Evolutionary conservation across 1,139 yeast species (phyloP).

Genomic region (Kurtzmaniella quercitrusa): DNA sequence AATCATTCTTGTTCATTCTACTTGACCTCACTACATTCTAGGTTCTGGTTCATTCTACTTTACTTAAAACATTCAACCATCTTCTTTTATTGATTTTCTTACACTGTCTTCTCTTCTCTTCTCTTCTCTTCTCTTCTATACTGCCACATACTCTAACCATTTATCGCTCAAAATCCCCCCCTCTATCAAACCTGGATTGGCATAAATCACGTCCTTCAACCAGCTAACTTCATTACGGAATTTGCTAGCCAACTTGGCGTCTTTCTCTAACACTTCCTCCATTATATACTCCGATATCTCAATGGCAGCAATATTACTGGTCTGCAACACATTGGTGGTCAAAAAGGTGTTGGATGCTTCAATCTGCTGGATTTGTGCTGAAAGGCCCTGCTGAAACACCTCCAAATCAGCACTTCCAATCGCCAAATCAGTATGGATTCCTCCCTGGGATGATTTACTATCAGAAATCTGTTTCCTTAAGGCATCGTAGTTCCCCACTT

Average conservation of each 20-base stretch:
- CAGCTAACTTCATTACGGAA: constrained; percentile 39
- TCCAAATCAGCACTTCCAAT: constrained; percentile 36
- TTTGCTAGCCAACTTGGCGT: constrained; percentile 18
- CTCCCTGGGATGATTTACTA: constrained; percentile 10
- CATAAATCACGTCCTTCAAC: constrained; percentile 39
- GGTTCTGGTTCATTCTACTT: no score
- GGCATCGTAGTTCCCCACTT: constrained; percentile 44
- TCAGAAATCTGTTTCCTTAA: constrained; percentile 20
- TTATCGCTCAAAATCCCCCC: constrained; percentile 28
- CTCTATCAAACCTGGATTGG: constrained; percentile 40
- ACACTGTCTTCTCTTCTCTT: no score
- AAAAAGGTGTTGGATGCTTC: neutral
- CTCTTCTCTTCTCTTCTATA: no score
- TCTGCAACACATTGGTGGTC: constrained; percentile 2
- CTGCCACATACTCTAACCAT: constrained; percentile 32
- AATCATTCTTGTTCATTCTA: no score
- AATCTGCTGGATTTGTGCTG: neutral
- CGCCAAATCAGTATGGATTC: constrained; percentile 13
- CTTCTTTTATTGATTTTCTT: no score
- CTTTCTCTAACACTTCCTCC: constrained; percentile 24
- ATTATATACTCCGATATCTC: constrained; percentile 33
- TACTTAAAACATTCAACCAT: no score
- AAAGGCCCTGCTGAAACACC: constrained; percentile 29
- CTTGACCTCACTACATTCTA: no score
- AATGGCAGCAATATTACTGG: constrained; percentile 26